Evolutionary conservation across 306 rosid species (phyloP), one percentile per base, ranked within the genome.

Genomic region (Castanea crenata): DNA sequence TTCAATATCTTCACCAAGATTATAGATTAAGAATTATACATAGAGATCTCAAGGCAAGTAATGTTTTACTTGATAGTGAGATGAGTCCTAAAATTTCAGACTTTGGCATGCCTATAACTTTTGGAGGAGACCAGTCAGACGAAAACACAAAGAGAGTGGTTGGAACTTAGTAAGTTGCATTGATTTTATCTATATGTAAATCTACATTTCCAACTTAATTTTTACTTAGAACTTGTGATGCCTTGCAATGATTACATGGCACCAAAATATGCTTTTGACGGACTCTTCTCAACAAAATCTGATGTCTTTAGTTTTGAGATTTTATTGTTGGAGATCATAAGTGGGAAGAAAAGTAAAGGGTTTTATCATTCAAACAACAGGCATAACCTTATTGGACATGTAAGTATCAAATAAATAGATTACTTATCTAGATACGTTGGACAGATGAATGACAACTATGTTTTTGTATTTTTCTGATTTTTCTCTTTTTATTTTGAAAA

Each of bases 71-170:
- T 16, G 90, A 85, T 29, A 6, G 80, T 29, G 87, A 87, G 2
- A 80, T 88, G 91, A 82, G 85, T 61, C 87, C 91, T 3, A 88
- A 91, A 76, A 91, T 91, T 70, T 88, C 90, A 54, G 87, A 91
- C 74, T 91, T 88, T 23, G 92, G 90, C 8, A 57, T 87, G 58
- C 86, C 92, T 21, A 83, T 82, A 80, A 73, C 82, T 5, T 79
- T 85, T 56, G 82, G 84, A 59, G 92, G 86, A 52, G 85, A 84
- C 63, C 82, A 86, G 12, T 80, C 71, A 0, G 76, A 87, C 55
- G 87, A 55, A 16, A 81, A 78, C 32, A 87, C 90, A 69, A 77
- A 59, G 6, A 84, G 79, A 83, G 74, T 90, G 44, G 89, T 75
- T 0, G 94, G 92, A 79, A 90, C 94, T 6, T 79, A 84, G 96